Conservation (phyloP, 1,284 basidiomycete genomes). For the Pterulicium gracile region DNA sequence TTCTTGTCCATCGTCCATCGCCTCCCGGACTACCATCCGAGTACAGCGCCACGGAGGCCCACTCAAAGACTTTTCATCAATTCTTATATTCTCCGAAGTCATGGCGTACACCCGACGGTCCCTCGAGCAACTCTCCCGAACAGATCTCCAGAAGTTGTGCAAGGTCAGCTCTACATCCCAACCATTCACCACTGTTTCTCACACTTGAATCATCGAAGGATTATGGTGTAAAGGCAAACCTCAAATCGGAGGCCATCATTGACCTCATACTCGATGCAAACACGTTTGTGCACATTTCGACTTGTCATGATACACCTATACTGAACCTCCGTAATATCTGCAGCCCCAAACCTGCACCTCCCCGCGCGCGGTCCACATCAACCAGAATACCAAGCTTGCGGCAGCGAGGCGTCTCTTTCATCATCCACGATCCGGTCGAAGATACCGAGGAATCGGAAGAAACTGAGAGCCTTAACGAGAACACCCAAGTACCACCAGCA, state of each 20-base stretch:
- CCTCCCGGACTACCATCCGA: too few relatives aligned
- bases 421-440: conserved; percentile 30
- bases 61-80: too few relatives aligned
- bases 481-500: background rate
- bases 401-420: conserved; percentile 29
- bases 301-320: background rate
- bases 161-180: conserved; percentile 35
- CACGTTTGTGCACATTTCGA: conserved; percentile 19
- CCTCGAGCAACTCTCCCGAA: conserved; percentile 25
- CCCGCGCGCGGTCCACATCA: conserved; percentile 28
- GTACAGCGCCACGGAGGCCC: too few relatives aligned
- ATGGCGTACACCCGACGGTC: conserved; percentile 38
- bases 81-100: too few relatives aligned
- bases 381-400: conserved; percentile 20
- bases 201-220: conserved; percentile 34
- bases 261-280: conserved; percentile 55
- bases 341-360: conserved; percentile 14
- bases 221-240: conserved; percentile 66
- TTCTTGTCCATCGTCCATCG: too few relatives aligned
- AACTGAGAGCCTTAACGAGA: too few relatives aligned
- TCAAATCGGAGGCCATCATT: conserved; percentile 67
- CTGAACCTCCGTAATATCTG: conserved; percentile 7
- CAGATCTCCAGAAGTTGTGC: conserved; percentile 65
- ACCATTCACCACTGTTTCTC: conserved; percentile 7
- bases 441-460: too few relatives aligned